These are phyloP conservation scores for Ogataea glucozyma DNA, from an alignment of 805 yeast genomes.

Conservation along the genomic window DNA sequence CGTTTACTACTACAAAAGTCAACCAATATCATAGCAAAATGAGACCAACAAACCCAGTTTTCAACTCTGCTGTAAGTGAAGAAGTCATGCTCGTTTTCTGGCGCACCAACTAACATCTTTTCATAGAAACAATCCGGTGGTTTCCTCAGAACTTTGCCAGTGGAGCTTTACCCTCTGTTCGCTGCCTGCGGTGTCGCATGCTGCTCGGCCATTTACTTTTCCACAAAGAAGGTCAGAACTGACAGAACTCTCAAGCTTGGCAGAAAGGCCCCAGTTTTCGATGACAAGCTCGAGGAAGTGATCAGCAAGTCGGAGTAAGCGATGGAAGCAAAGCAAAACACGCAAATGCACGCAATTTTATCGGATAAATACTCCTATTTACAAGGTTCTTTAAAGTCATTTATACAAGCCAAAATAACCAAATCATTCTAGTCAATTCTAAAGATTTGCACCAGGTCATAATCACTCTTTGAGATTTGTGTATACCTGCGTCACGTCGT, in stretches of 20 bases:
- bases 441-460: too few species aligned
- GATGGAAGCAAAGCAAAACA: too few species aligned
- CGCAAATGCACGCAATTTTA: conserved; percentile 1
- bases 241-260: conserved; percentile 52
- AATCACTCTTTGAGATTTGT: conserved; percentile 60
- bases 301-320: conserved; percentile 29
- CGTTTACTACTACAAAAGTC: neutral
- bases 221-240: conserved; percentile 49
- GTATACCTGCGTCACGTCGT: conserved; percentile 80
- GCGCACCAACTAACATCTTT: neutral
- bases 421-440: too few species aligned
- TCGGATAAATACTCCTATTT: conserved; percentile 7
- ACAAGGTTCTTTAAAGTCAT: conserved; percentile 7
- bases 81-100: neutral
- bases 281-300: conserved; percentile 40
- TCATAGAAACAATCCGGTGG: conserved; percentile 12
- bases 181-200: conserved; percentile 57
- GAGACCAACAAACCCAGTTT: conserved; percentile 51
- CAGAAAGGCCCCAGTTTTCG: conserved; percentile 46
- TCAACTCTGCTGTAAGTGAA: conserved; percentile 48
- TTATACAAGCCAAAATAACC: conserved; percentile 5
- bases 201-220: conserved; percentile 49
- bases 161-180: conserved; percentile 59
- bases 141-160: conserved; percentile 41
- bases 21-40: conserved; percentile 28